Percentiles rank a stretch among this genome's conserved stretches.
Conservation (phyloP, 768 basidiomycete genomes). For the Pleurotus platypus region DNA sequence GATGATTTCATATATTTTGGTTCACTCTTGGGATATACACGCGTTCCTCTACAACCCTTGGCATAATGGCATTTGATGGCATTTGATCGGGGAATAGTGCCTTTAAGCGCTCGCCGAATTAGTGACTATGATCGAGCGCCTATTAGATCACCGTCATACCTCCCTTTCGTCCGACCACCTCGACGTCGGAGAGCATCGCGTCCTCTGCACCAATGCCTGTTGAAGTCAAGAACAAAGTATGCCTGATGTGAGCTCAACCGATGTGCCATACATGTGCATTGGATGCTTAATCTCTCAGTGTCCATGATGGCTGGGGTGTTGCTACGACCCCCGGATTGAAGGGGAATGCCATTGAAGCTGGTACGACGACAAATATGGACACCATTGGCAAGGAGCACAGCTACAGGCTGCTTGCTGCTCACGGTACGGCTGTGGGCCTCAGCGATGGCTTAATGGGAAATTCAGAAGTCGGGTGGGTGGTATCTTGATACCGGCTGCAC, state of each 20-base stretch:
- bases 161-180: conserved; percentile 1
- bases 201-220: conserved; percentile 13
- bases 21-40: too few relatives aligned
- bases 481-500: background rate
- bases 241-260: conserved; percentile 65
- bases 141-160: conserved; percentile 5
- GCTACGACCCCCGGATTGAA: conserved; percentile 63
- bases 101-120: too few relatives aligned
- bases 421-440: conserved; percentile 89
- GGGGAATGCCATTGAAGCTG: conserved; percentile 88
- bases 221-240: conserved; percentile 82
- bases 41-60: background rate
- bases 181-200: background rate
- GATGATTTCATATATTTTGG: conserved; percentile 10
- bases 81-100: background rate
- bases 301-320: conserved; percentile 97
- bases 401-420: conserved; percentile 71
- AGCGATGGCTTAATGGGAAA: conserved; percentile 97
- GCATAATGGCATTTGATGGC: background rate
- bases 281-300: conserved; percentile 36
- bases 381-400: conserved; percentile 74
- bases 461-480: conserved; percentile 88
- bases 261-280: background rate
- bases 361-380: conserved; percentile 86
- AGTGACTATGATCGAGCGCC: background rate